Percentiles rank a stretch among this genome's conserved stretches.
Evolutionary conservation across 225 moss, liverwort and hornwort genomes (phyloP).

Genomic region (Physcomitrium patens): DNA sequence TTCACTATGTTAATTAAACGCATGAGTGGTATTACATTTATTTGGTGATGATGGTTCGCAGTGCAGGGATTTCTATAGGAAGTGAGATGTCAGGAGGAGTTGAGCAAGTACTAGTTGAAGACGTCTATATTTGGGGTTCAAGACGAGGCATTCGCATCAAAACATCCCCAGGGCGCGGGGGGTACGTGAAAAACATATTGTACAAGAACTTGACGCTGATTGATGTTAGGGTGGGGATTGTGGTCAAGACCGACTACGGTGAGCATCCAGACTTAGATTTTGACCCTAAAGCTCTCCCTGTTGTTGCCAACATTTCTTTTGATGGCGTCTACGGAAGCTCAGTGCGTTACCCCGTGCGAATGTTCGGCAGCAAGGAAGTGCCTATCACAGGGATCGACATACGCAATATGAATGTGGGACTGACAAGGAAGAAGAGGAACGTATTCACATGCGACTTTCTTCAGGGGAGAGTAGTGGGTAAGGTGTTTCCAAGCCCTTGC

Average conservation of each 20-base stretch:
- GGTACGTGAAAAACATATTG: constrained; percentile 69
- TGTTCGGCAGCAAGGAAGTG: constrained; percentile 45
- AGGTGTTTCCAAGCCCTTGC: constrained; percentile 52
- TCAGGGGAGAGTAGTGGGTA: constrained; percentile 45
- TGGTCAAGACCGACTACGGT: constrained; percentile 75
- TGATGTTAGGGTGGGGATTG: constrained; percentile 77
- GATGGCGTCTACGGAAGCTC: constrained; percentile 41
- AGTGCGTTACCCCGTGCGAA: constrained; percentile 52
- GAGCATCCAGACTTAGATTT: constrained; percentile 76
- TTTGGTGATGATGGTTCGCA: constrained; percentile 33
- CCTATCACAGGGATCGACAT: constrained; percentile 43
- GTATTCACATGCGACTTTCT: constrained; percentile 45
- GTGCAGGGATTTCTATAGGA: constrained; percentile 81
- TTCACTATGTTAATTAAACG: background rate
- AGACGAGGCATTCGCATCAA: constrained; percentile 79
- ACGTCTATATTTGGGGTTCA: constrained; percentile 68
- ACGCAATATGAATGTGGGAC: constrained; percentile 53
- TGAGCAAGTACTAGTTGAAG: constrained; percentile 60
- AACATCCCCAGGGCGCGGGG: constrained; percentile 81
- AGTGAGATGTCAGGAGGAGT: constrained; percentile 98
- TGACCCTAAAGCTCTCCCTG: constrained; percentile 64
- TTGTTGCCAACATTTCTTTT: constrained; percentile 69
- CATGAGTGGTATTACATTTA: background rate
- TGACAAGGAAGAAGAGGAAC: constrained; percentile 47
- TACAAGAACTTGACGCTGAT: constrained; percentile 52